A percentile compares a stretch with the other conserved stretches of the same genome.
Conservation (phyloP, 208 protist species). For the Leishmania amazonensis region DNA sequence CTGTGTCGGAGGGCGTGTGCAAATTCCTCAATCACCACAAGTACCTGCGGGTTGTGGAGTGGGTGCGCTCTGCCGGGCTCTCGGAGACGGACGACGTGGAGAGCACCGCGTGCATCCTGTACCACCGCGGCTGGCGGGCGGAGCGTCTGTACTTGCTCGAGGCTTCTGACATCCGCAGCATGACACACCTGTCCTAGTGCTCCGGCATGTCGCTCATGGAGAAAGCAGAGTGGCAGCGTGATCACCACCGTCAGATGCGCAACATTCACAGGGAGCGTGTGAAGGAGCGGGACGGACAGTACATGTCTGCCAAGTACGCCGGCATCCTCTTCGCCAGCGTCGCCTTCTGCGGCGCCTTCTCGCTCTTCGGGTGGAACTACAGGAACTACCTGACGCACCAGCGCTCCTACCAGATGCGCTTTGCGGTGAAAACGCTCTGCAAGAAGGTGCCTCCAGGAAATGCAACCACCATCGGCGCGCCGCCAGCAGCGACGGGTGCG, state of each 20-base stretch:
- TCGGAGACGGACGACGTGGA: slow-evolving; percentile 45
- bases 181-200: slow-evolving; percentile 77
- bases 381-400: slow-evolving; percentile 87
- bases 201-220: slow-evolving; percentile 85
- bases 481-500: neutral
- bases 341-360: slow-evolving; percentile 79
- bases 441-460: slow-evolving; percentile 25
- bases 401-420: slow-evolving; percentile 76
- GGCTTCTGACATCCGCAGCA: slow-evolving; percentile 61
- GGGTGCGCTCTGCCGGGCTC: slow-evolving; percentile 77
- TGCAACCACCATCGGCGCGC: neutral
- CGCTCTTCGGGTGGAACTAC: slow-evolving; percentile 91
- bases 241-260: slow-evolving; percentile 83
- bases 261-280: slow-evolving; percentile 84
- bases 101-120: slow-evolving; percentile 80
- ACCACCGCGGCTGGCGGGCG: slow-evolving; percentile 79
- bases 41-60: slow-evolving; percentile 76
- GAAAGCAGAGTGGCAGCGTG: slow-evolving; percentile 90
- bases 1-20: slow-evolving; percentile 56
- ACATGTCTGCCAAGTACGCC: slow-evolving; percentile 87
- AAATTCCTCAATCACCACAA: slow-evolving; percentile 49
- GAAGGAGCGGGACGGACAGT: slow-evolving; percentile 83
- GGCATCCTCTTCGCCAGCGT: slow-evolving; percentile 86
- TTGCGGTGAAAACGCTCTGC: slow-evolving; percentile 54
- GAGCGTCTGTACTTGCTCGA: slow-evolving; percentile 85